Conservation (phyloP, 352 stramenopile genomes). For the Pythium phragmiticola region DNA sequence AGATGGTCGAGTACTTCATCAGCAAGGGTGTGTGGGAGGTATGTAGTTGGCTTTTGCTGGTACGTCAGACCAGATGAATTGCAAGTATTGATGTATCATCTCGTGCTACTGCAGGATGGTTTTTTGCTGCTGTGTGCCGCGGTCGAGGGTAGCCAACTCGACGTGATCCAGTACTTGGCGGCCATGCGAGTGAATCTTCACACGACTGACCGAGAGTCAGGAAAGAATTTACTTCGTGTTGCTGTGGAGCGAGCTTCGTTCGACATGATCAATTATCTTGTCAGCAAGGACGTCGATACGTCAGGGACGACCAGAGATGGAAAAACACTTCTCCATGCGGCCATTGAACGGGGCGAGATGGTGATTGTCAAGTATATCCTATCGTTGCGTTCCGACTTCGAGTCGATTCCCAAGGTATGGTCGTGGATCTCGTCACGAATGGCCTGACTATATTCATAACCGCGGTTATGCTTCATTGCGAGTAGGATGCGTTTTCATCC, state of each 20-base stretch:
- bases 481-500: conserved; percentile 1
- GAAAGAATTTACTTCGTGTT: conserved; percentile 1
- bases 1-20: conserved; percentile 19
- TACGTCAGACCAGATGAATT: neutral
- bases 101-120: conserved; percentile 10
- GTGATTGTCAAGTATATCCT: conserved; percentile 9
- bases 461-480: neutral
- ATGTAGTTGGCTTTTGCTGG: neutral
- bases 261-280: conserved; percentile 6
- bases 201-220: conserved; percentile 5
- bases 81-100: neutral
- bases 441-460: neutral
- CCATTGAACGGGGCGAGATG: conserved; percentile 8
- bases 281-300: neutral
- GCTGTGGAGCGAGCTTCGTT: conserved; percentile 4
- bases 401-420: neutral
- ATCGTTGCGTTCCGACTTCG: neutral
- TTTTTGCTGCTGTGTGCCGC: conserved; percentile 11
- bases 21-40: conserved; percentile 18
- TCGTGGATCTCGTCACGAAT: neutral
- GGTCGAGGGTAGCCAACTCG: conserved; percentile 15
- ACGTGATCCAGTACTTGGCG: conserved; percentile 11
- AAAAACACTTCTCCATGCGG: conserved; percentile 6
- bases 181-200: conserved; percentile 15
- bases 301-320: neutral